Evolutionary conservation across 805 yeast species (phyloP), one percentile per base, ranked within the genome.

Genomic region (Pichia californica): DNA sequence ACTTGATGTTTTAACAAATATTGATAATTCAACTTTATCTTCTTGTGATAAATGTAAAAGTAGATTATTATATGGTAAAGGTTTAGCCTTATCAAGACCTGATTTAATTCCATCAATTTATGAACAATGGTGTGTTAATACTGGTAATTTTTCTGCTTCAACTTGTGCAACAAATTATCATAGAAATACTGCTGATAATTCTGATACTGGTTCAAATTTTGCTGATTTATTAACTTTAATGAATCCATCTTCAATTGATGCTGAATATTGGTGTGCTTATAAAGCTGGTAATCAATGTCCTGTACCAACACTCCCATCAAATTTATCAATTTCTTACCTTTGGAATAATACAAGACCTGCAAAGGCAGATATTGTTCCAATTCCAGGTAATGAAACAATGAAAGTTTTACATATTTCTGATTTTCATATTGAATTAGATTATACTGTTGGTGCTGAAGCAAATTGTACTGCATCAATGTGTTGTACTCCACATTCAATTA

Each of bases 401-500:
- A 76, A 79, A 46, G 87, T 79, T 5, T 64, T 82, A 47, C 89
- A 82, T 52, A 53, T 82, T 27, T 72, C 82, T 16, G 88, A 82
- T 55, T 76, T 81, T 60, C 88, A 82, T 58, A 60, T 79, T 37
- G 76, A 80, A 55, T 58, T 74, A 43, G 74, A 76, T 49, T 78
- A 74, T 57, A 58, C 66, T 19, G 62, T 74, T 11, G 83, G 81
- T 27, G 58, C 73, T 5, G 84, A 78, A 57, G 74, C 73, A n/a
- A 77, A 78, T 53, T 77, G 83, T 58, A 60, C 79, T 5, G 58
- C 58, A 25, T 63, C 67, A 25, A 69, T 79, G 72, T 82, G 89
- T 58, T 82, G 89, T 58, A 69, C 78, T 21, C 72, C 77, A 0
- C 74, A 71, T 42, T 66, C 74, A 4, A 57, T 26, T 6, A 14